Conservation (phyloP, 2,329 filamentous ascomycete species). For the Pseudophaeomoniella oleicola region DNA sequence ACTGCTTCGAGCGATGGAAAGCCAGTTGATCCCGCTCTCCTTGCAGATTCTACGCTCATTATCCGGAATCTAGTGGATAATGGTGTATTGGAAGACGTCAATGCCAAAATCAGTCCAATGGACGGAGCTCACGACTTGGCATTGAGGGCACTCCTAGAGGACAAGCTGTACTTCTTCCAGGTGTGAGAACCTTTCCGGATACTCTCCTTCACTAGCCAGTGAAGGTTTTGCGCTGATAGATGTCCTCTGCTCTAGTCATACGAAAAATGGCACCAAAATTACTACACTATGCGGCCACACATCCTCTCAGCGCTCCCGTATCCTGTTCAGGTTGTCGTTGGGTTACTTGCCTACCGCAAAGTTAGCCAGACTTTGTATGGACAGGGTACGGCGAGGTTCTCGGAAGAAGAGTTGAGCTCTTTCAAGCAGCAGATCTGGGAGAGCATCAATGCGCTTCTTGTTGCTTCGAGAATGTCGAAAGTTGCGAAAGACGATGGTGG, state of each 20-base stretch:
- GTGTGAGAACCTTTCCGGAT: too few species aligned
- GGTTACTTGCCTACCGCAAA: constrained; percentile 32
- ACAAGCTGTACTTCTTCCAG: constrained; percentile 44
- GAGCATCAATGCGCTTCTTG: constrained; percentile 31
- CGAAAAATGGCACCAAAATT: constrained; percentile 47
- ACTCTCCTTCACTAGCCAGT: too few species aligned
- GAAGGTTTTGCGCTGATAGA: too few species aligned
- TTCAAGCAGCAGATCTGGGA: constrained; percentile 40
- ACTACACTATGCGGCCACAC: constrained; percentile 41
- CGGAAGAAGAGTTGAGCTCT: constrained; percentile 30
- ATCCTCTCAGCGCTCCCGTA: constrained; percentile 36
- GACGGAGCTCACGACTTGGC: constrained; percentile 36
- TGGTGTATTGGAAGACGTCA: constrained; percentile 34
- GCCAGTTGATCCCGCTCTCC: constrained; percentile 7
- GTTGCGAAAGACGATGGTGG: constrained; percentile 13
- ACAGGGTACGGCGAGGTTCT: constrained; percentile 41
- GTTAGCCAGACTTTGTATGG: constrained; percentile 32
- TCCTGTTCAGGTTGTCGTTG: constrained; percentile 36
- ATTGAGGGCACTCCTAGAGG: constrained; percentile 41
- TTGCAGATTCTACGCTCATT: constrained; percentile 45
- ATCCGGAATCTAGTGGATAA: constrained; percentile 27
- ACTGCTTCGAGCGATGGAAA: constrained; percentile 2
- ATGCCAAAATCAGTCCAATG: constrained; percentile 22
- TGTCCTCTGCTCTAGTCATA: too few species aligned
- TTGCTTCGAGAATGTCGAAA: constrained; percentile 13